Percentiles rank a stretch among this genome's conserved stretches.
These are phyloP conservation scores for Aureobasidium sp. DNA, from an alignment of 2,329 filamentous ascomycete genomes.

Conservation along the genomic window DNA sequence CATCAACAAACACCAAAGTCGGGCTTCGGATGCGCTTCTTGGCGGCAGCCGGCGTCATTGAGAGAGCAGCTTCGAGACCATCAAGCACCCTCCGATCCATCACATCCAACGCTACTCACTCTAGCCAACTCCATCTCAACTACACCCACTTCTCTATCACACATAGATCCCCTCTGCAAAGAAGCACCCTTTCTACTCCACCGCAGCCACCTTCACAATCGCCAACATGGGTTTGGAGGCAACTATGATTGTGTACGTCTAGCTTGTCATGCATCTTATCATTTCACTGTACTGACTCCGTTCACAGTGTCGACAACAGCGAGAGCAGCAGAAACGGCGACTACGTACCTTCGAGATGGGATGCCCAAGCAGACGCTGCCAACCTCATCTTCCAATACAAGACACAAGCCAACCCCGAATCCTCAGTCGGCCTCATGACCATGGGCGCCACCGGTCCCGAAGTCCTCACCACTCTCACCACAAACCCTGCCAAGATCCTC, in stretches of 20 bases:
- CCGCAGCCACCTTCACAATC: slow-evolving; percentile 18
- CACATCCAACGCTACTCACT: background rate
- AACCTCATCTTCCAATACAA: slow-evolving; percentile 89
- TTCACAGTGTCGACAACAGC: slow-evolving; percentile 83
- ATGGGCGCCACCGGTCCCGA: slow-evolving; percentile 98
- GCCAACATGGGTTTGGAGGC: slow-evolving; percentile 94
- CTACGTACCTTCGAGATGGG: slow-evolving; percentile 81
- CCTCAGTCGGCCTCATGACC: slow-evolving; percentile 94
- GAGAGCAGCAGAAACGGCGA: slow-evolving; percentile 98
- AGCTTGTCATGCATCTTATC: slow-evolving; percentile 11
- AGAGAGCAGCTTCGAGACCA: background rate
- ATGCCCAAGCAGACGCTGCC: slow-evolving; percentile 91
- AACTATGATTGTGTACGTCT: slow-evolving; percentile 77
- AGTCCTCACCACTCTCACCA: slow-evolving; percentile 91
- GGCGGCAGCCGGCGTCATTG: background rate
- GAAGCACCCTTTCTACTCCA: background rate
- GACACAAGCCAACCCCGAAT: slow-evolving; percentile 91
- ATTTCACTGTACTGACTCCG: slow-evolving; percentile 6
- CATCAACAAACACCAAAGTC: slow-evolving; percentile 2
- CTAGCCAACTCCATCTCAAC: background rate
- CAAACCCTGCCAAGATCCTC: slow-evolving; percentile 90
- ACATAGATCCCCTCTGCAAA: background rate
- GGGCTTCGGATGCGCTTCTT: background rate
- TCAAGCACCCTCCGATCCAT: background rate
- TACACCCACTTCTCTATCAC: background rate